These are phyloP conservation scores for Diutina rugosa DNA, from an alignment of 1,139 yeast species.

Conservation along the genomic window DNA sequence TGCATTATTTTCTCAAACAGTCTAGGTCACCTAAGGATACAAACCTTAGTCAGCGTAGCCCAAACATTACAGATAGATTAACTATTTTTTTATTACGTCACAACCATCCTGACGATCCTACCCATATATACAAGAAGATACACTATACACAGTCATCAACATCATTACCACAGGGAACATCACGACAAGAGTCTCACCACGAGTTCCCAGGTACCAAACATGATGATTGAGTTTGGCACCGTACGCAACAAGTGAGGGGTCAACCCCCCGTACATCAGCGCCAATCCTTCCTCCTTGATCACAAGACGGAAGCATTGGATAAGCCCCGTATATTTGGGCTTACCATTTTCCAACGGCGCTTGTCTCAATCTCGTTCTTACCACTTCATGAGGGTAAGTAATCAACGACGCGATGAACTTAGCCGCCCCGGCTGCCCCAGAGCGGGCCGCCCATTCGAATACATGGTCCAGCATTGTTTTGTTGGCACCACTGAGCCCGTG, in stretches of 20 bases:
- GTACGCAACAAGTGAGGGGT: constrained; percentile 95
- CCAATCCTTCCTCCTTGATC: constrained; percentile 82
- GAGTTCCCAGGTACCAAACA: constrained; percentile 99
- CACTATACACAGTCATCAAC: not conserved
- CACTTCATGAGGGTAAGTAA: constrained; percentile 96
- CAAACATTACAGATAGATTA: not conserved
- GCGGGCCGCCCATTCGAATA: constrained; percentile 87
- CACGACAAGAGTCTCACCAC: constrained; percentile 57
- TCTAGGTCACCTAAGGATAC: too few species aligned
- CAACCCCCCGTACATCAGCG: constrained; percentile 92
- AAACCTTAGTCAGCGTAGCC: too few species aligned
- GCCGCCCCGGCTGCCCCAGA: constrained; percentile 98
- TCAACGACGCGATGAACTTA: constrained; percentile 79
- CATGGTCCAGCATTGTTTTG: constrained; percentile 46
- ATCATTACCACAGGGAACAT: not conserved
- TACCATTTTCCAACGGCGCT: constrained; percentile 73
- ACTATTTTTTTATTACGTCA: not conserved
- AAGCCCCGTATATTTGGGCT: constrained; percentile 79
- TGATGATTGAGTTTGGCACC: constrained; percentile 93
- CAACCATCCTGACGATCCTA: not conserved
- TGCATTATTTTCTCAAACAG: too few species aligned
- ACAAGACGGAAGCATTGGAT: constrained; percentile 76
- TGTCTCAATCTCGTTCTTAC: constrained; percentile 92
- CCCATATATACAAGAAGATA: not conserved
- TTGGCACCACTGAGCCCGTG: constrained; percentile 28